These are phyloP conservation scores for Tremella yokohamensis DNA, from an alignment of 768 basidiomycete species.

Conservation along the genomic window DNA sequence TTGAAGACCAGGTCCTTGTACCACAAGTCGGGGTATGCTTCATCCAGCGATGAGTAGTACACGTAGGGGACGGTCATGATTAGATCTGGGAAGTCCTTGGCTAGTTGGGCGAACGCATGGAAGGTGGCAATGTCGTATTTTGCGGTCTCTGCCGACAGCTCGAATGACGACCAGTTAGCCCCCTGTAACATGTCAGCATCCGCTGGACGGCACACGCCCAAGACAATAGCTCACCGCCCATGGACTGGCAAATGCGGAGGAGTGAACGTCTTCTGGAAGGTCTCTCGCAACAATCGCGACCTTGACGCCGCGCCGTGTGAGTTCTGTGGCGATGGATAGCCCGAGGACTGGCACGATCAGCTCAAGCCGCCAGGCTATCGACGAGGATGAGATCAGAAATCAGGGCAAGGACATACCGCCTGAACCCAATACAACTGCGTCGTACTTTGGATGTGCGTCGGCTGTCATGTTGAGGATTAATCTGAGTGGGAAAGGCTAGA, in stretches of 20 bases:
- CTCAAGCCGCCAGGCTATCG: neutral
- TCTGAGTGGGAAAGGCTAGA: no score
- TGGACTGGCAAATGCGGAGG: constrained; percentile 47
- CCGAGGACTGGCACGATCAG: constrained; percentile 46
- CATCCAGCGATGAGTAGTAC: constrained; percentile 31
- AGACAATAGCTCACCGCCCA: constrained; percentile 46
- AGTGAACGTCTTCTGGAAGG: constrained; percentile 45
- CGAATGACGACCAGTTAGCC: constrained; percentile 50
- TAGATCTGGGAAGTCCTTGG: constrained; percentile 34
- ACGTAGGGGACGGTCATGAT: constrained; percentile 24
- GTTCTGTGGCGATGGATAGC: constrained; percentile 44
- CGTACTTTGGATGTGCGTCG: constrained; percentile 10
- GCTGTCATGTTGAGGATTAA: no score
- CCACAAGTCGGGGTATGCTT: constrained; percentile 19
- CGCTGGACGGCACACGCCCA: neutral
- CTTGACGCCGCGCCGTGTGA: constrained; percentile 33
- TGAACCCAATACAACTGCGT: constrained; percentile 45
- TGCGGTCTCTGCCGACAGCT: constrained; percentile 16
- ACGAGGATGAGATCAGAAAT: neutral
- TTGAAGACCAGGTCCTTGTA: constrained; percentile 34
- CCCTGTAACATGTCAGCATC: constrained; percentile 28
- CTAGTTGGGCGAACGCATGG: constrained; percentile 25
- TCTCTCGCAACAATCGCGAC: constrained; percentile 49
- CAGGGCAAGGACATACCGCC: constrained; percentile 35
- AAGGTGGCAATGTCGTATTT: constrained; percentile 35